These are phyloP conservation scores for Mycena albidolilacea DNA, from an alignment of 768 basidiomycete genomes.

Conservation along the genomic window DNA sequence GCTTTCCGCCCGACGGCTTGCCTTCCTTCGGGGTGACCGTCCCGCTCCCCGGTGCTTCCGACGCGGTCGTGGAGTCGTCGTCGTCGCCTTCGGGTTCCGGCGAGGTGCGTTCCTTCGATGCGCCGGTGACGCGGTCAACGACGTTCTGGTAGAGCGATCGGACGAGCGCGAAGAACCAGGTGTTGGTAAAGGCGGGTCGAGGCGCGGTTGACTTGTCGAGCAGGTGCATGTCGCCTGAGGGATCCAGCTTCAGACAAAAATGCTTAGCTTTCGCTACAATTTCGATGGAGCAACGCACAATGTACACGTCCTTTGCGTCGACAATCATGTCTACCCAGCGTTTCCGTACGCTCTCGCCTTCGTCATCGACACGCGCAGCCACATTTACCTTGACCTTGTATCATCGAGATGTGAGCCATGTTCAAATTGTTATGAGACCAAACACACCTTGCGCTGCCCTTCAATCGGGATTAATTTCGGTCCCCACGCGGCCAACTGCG, in stretches of 20 bases:
- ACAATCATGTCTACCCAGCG: conserved; percentile 87
- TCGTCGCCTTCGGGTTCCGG: conserved; percentile 52
- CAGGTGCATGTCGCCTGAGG: conserved; percentile 68
- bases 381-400: conserved; percentile 80
- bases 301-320: conserved; percentile 80
- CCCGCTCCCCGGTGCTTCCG: conserved; percentile 62
- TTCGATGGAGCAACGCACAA: conserved; percentile 66
- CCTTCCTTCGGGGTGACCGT: conserved; percentile 55
- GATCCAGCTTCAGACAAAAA: conserved; percentile 65
- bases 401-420: conserved; percentile 16
- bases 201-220: conserved; percentile 73
- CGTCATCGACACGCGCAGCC: conserved; percentile 66
- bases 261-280: conserved; percentile 9
- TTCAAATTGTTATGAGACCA: conserved; percentile 1
- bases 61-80: conserved; percentile 58
- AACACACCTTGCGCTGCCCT: conserved; percentile 77
- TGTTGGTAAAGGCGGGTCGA: conserved; percentile 70
- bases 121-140: conserved; percentile 40
- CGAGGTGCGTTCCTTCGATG: conserved; percentile 40
- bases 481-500: conserved; percentile 87
- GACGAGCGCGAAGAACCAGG: conserved; percentile 78
- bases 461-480: conserved; percentile 75
- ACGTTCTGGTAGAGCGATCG: conserved; percentile 49
- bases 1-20: conserved; percentile 72
- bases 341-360: conserved; percentile 64